phyloP scores from a whole-genome alignment of 768 basidiomycete species.

The Suillus alpinus region DNA sequence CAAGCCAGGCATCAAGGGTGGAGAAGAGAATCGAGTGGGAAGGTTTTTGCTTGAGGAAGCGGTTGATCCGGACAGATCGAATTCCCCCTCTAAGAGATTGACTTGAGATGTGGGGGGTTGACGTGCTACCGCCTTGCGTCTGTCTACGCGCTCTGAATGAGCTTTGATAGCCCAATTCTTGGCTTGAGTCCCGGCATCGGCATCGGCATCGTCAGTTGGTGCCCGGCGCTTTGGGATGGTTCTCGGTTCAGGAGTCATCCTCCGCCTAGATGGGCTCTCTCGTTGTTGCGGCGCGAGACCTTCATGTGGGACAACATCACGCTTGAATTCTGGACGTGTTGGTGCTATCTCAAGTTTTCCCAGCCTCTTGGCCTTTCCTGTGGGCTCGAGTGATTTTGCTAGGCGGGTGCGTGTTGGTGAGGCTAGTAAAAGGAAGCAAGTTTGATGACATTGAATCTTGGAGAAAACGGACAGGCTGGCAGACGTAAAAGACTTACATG shows the following conservation, averaged over 20 bases:
- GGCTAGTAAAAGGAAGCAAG: neutral
- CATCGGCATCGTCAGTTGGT: neutral
- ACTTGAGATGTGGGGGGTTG: slow-evolving; percentile 1
- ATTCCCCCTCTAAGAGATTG: slow-evolving; percentile 34
- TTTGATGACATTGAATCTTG: neutral
- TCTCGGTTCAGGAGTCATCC: neutral
- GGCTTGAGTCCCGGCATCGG: neutral
- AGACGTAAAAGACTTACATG: neutral
- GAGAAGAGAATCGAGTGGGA: slow-evolving; percentile 53
- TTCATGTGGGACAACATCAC: slow-evolving; percentile 19
- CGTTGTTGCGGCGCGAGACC: slow-evolving; percentile 10
- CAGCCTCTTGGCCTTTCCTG: slow-evolving; percentile 23
- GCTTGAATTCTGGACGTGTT: slow-evolving; percentile 14
- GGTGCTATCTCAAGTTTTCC: slow-evolving; percentile 26
- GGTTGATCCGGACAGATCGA: slow-evolving; percentile 31
- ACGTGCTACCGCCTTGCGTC: slow-evolving; percentile 5
- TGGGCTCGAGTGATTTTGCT: slow-evolving; percentile 26
- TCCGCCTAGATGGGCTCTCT: neutral
- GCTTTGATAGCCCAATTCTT: slow-evolving; percentile 12
- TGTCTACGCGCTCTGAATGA: slow-evolving; percentile 11
- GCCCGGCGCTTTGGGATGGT: neutral
- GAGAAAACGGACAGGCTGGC: neutral
- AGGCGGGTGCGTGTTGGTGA: slow-evolving; percentile 15
- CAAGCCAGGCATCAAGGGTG: slow-evolving; percentile 68
- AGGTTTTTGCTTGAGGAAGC: slow-evolving; percentile 26